Percentiles rank a stretch among this genome's conserved stretches.
Conservation (phyloP, 2,329 filamentous ascomycete species). For the Madurella fahalii region DNA sequence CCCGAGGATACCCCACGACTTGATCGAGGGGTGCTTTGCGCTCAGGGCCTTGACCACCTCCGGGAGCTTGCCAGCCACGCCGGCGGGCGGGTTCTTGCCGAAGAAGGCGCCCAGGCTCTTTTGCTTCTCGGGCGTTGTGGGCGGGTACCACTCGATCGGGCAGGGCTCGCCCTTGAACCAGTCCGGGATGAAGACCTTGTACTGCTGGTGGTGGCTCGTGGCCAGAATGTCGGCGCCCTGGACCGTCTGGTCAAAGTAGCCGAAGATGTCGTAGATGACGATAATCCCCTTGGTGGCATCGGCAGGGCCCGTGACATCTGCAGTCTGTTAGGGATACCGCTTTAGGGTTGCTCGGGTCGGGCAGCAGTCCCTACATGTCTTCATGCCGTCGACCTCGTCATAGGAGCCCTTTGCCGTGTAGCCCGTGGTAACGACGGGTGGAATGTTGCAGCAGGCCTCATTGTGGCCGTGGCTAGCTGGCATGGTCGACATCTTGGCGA, state of each 20-base stretch:
- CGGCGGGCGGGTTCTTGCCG: conserved; percentile 44
- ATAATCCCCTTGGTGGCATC: conserved; percentile 56
- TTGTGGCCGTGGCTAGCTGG: conserved; percentile 36
- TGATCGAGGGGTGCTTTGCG: conserved; percentile 50
- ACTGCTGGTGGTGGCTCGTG: conserved; percentile 56
- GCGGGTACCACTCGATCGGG: conserved; percentile 57
- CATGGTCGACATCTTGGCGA: conserved; percentile 34
- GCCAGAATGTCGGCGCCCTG: conserved; percentile 67
- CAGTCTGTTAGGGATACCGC: neutral
- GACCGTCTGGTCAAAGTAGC: conserved; percentile 65
- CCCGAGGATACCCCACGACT: conserved; percentile 58
- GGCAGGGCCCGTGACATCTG: conserved; percentile 45
- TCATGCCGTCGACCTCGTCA: conserved; percentile 40
- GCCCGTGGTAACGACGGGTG: conserved; percentile 42
- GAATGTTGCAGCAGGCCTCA: conserved; percentile 39
- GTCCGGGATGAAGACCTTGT: conserved; percentile 87
- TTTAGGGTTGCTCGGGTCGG: too few relatives aligned
- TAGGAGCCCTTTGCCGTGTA: conserved; percentile 46
- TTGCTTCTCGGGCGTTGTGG: conserved; percentile 60
- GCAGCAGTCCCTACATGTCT: conserved; percentile 39
- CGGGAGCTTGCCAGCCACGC: conserved; percentile 48
- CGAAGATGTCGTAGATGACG: conserved; percentile 64
- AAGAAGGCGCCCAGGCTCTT: conserved; percentile 57
- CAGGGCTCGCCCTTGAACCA: conserved; percentile 75
- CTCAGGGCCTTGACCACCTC: conserved; percentile 52